These are phyloP conservation scores for Penicillium italicum DNA, from an alignment of 2,329 filamentous ascomycete genomes.

Conservation along the genomic window DNA sequence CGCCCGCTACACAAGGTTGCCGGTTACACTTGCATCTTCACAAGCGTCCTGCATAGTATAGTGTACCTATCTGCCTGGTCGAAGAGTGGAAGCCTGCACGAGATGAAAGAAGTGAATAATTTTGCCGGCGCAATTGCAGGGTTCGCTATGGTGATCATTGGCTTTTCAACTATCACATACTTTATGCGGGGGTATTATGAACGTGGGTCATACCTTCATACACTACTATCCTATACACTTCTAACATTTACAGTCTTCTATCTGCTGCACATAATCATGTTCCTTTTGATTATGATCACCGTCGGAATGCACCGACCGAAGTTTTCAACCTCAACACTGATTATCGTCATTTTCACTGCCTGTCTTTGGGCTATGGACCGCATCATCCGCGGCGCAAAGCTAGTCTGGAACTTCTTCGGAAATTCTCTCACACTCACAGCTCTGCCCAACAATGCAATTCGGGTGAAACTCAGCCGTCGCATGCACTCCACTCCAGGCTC, in stretches of 20 bases:
- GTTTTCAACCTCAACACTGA: conserved; percentile 5
- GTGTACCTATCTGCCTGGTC: conserved; percentile 5
- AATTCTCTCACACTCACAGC: conserved; percentile 6
- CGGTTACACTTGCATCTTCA: conserved; percentile 17
- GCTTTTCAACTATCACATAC: background rate
- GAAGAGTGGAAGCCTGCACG: background rate
- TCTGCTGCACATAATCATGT: conserved; percentile 8
- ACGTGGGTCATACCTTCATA: background rate
- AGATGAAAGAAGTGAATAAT: background rate
- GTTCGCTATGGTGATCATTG: conserved; percentile 1
- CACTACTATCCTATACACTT: background rate
- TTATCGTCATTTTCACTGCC: conserved; percentile 11
- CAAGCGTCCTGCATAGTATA: background rate
- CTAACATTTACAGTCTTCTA: conserved; percentile 10
- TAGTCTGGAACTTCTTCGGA: conserved; percentile 10
- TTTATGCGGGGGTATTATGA: conserved; percentile 1
- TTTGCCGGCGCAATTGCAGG: conserved; percentile 1
- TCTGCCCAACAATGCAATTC: background rate
- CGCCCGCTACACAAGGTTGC: conserved; percentile 18
- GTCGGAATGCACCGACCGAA: conserved; percentile 11
- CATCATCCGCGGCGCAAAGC: conserved; percentile 6
- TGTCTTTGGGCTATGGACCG: conserved; percentile 10
- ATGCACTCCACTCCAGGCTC: background rate
- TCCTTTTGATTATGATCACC: conserved; percentile 11
- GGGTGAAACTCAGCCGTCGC: conserved; percentile 2